Evolutionary conservation across 2,329 filamentous ascomycete genomes (phyloP).

Genomic region (Penicillium sp.): DNA sequence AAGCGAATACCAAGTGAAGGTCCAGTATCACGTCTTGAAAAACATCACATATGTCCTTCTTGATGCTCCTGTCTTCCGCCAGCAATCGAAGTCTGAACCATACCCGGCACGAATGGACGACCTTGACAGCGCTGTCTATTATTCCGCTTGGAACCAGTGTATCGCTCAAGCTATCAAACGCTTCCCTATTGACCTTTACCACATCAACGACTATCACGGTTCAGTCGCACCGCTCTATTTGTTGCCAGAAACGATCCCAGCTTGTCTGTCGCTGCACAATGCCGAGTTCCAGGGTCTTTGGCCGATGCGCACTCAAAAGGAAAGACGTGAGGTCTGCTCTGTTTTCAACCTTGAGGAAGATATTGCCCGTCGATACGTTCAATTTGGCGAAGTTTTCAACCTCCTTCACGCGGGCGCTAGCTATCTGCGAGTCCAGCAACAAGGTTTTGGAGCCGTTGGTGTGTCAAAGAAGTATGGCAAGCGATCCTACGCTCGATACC

Average conservation of each 20-base stretch:
- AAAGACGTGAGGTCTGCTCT: conserved; percentile 65
- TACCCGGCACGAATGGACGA: conserved; percentile 73
- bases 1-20: conserved; percentile 63
- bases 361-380: conserved; percentile 64
- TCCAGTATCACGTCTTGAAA: conserved; percentile 66
- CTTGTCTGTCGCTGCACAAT: conserved; percentile 69
- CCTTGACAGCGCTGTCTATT: conserved; percentile 68
- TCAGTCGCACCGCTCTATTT: conserved; percentile 67
- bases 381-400: conserved; percentile 72
- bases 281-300: conserved; percentile 72
- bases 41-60: conserved; percentile 72
- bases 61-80: conserved; percentile 69
- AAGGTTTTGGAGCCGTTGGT: conserved; percentile 70
- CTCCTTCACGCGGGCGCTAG: conserved; percentile 69
- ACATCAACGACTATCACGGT: conserved; percentile 70
- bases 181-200: conserved; percentile 67
- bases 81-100: conserved; percentile 66
- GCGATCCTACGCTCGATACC: conserved; percentile 68
- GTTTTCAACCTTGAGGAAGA: conserved; percentile 67
- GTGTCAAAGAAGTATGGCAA: conserved; percentile 73
- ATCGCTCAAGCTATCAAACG: conserved; percentile 67
- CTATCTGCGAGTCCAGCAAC: conserved; percentile 68
- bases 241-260: conserved; percentile 64
- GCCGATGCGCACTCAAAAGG: conserved; percentile 66
- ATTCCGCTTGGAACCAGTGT: conserved; percentile 72